These are phyloP conservation scores for Pleurotus giganteus DNA, from an alignment of 768 basidiomycete genomes.

Conservation along the genomic window DNA sequence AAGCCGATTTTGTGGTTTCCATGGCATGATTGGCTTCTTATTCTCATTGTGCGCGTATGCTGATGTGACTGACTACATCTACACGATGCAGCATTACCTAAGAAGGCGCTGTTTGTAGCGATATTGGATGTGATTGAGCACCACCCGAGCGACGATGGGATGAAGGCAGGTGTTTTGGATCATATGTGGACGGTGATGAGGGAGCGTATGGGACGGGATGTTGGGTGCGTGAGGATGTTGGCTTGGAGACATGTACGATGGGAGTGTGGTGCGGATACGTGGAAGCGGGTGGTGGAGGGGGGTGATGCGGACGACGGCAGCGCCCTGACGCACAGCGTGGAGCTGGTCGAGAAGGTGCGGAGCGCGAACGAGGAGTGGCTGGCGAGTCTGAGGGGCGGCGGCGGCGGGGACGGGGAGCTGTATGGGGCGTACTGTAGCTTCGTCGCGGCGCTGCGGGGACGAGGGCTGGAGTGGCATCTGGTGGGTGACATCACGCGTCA, in stretches of 20 bases:
- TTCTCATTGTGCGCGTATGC: no score
- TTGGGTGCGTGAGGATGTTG: slow-evolving; percentile 3
- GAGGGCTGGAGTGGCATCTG: slow-evolving; percentile 22
- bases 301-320: not conserved
- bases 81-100: slow-evolving; percentile 40
- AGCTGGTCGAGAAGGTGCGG: slow-evolving; percentile 51
- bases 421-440: slow-evolving; percentile 42
- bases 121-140: slow-evolving; percentile 35
- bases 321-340: slow-evolving; percentile 18
- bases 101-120: slow-evolving; percentile 38
- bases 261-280: not conserved
- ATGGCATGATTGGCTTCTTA: slow-evolving; percentile 14
- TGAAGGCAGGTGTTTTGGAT: slow-evolving; percentile 35
- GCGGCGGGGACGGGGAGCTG: slow-evolving; percentile 21
- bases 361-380: slow-evolving; percentile 46
- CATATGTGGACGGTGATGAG: slow-evolving; percentile 37
- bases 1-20: slow-evolving; percentile 4
- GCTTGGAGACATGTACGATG: slow-evolving; percentile 4
- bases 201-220: slow-evolving; percentile 6
- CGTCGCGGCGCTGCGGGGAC: slow-evolving; percentile 44
- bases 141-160: slow-evolving; percentile 32
- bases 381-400: slow-evolving; percentile 29
- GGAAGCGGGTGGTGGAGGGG: not conserved
- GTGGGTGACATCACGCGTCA: slow-evolving; percentile 19
- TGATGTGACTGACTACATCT: slow-evolving; percentile 11